Conservation (phyloP, 1,284 basidiomycete genomes). For the Dichomitus squalens region DNA sequence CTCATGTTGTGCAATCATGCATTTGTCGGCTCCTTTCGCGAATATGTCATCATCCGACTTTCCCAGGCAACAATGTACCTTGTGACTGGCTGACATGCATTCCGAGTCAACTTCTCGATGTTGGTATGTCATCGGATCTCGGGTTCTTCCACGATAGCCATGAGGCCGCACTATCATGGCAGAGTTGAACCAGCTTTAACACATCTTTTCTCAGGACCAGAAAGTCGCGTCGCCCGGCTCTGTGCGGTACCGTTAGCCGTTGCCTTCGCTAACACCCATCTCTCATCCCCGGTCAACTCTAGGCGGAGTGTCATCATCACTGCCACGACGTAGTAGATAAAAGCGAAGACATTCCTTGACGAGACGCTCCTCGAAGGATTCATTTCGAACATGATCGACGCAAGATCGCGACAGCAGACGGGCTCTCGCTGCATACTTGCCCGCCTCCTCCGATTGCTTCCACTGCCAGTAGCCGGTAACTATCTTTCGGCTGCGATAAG, state of each 20-base stretch:
- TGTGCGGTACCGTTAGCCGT: neutral
- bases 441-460: neutral
- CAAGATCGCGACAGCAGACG: neutral
- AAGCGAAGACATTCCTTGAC: neutral
- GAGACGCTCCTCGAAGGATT: neutral
- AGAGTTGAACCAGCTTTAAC: neutral
- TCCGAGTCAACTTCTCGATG: neutral
- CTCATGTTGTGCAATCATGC: neutral
- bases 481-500: conserved; percentile 10
- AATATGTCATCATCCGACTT: neutral
- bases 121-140: conserved; percentile 15
- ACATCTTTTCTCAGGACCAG: conserved; percentile 10
- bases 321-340: neutral
- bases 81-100: conserved; percentile 3
- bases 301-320: neutral
- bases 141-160: conserved; percentile 11
- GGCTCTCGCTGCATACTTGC: neutral
- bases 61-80: neutral
- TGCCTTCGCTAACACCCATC: neutral
- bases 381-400: neutral
- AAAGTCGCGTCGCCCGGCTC: neutral
- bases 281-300: neutral
- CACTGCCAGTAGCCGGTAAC: neutral
- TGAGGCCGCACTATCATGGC: conserved; percentile 6
- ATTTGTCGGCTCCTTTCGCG: neutral